These are phyloP conservation scores for Vitis hybrid DNA, from an alignment of 177 flowering plant species.

Conservation along the genomic window DNA sequence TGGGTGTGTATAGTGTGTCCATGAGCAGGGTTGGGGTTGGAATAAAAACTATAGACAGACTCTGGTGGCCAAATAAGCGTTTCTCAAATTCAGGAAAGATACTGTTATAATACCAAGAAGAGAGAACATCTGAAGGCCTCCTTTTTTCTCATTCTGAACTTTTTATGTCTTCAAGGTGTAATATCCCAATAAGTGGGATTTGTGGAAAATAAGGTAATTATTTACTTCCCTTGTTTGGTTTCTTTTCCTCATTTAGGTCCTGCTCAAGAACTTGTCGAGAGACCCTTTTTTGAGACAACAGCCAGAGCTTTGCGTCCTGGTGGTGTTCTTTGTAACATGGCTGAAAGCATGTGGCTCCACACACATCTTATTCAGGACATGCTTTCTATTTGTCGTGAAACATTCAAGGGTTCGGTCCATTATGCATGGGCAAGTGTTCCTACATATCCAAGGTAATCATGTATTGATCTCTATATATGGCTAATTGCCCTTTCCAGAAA, in stretches of 20 bases:
- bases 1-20: not conserved
- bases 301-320: slow-evolving; percentile 91
- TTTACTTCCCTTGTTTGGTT: not conserved
- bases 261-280: slow-evolving; percentile 94
- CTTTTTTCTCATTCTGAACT: too few relatives aligned
- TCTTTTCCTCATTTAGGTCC: slow-evolving; percentile 59
- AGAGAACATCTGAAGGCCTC: too few relatives aligned
- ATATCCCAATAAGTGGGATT: too few relatives aligned
- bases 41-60: not conserved
- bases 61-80: too few relatives aligned
- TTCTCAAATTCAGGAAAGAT: too few relatives aligned
- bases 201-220: not conserved
- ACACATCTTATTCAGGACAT: slow-evolving; percentile 94
- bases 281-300: slow-evolving; percentile 78
- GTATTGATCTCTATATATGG: not conserved
- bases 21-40: not conserved
- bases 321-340: slow-evolving; percentile 95
- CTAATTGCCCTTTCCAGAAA: not conserved
- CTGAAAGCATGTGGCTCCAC: slow-evolving; percentile 99
- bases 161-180: too few relatives aligned
- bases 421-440: slow-evolving; percentile 99
- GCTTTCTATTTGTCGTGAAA: slow-evolving; percentile 72
- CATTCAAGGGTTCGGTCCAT: slow-evolving; percentile 86
- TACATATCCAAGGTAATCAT: slow-evolving; percentile 86
- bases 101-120: too few relatives aligned